A percentile compares a stretch with the other conserved stretches of the same genome.
Conservation (phyloP, 1,284 basidiomycete species). For the Fistulina hepatica region DNA sequence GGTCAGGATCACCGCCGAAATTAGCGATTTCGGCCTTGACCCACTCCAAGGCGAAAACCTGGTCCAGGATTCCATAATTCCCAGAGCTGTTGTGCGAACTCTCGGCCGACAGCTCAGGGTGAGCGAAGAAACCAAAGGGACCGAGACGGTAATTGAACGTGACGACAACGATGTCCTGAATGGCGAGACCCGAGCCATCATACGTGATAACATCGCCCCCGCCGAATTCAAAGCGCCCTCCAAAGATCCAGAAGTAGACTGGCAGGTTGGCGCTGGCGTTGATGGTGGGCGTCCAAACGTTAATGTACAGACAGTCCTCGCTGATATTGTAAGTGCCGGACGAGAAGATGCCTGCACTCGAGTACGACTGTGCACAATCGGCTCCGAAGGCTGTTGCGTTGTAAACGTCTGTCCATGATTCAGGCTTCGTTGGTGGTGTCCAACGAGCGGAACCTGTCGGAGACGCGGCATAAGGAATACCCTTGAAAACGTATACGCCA, state of each 20-base stretch:
- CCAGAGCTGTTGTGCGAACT: not conserved
- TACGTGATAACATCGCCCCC: not conserved
- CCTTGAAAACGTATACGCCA: no score
- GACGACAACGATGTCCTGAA: slow-evolving; percentile 9
- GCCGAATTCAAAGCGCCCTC: not conserved
- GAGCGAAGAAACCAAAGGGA: slow-evolving; percentile 14
- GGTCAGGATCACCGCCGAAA: slow-evolving; percentile 25
- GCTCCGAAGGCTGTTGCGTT: slow-evolving; percentile 2
- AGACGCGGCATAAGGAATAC: slow-evolving; percentile 3
- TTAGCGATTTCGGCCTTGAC: slow-evolving; percentile 22
- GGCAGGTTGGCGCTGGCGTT: not conserved
- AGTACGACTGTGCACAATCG: not conserved
- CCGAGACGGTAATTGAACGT: slow-evolving; percentile 14
- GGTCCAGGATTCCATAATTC: slow-evolving; percentile 3
- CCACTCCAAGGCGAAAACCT: slow-evolving; percentile 25
- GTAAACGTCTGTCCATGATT: not conserved
- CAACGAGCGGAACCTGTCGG: not conserved
- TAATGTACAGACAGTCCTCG: slow-evolving; percentile 1
- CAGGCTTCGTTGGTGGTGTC: slow-evolving; percentile 3
- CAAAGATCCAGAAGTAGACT: not conserved
- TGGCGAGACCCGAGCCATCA: not conserved
- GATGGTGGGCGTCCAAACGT: not conserved
- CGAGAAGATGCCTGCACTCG: not conserved
- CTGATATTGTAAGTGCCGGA: not conserved
- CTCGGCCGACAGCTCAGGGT: slow-evolving; percentile 10